Base-by-base conservation (phyloP, 129 eudicot genomes). In the Rutidosis leptorrhynchoides region DNA sequence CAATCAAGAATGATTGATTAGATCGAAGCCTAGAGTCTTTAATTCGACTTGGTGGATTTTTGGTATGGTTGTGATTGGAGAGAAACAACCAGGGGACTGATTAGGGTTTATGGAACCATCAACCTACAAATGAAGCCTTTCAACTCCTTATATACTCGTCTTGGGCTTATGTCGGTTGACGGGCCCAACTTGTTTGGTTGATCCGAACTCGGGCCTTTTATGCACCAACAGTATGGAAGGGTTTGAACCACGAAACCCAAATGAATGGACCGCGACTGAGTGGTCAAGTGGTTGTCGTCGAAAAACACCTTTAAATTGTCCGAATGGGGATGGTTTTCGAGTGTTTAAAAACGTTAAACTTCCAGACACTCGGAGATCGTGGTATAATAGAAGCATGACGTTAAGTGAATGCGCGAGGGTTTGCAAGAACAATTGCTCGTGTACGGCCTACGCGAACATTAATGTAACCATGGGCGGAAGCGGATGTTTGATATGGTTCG, bases 401-500 rank as follows among this genome's bases (percentile, higher is more conserved):
- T 62, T 74, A 21, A 64, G 2, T 20, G 77, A 80, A 14, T 80
- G 84, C 3, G 57, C 54, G 16, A 37, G 0, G 4, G 45, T 11
- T 15, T 80, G 78, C 53, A 66, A 66, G 73, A 11, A 1, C 16
- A 74, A 74, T 46, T 74, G 78, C 7, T 65, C 78, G 6, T 74
- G 78, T 74, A 67, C 43, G 0, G 78, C 73, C 5, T 87, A 79
- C 30, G 56, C 90, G 2, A 68, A 73, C 29, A 40, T 74, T 1
- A 59, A 74, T 37, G 68, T 75, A 1, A 37, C 15, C 16, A 67
- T 46, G 2, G 55, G 30, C 0, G 82, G 91, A 12, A 77, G 64
- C 9, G 87, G 91, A n/a, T 85, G 92, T 35, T 45, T 74, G 59
- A 4, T 65, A 28, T 74, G 78, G 78, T 45, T n/a, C 3, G 67